Evolutionary conservation across 371 early-diverging fungal genomes (phyloP), one percentile per base, ranked within the genome.

Genomic region (Circinella umbellata): DNA sequence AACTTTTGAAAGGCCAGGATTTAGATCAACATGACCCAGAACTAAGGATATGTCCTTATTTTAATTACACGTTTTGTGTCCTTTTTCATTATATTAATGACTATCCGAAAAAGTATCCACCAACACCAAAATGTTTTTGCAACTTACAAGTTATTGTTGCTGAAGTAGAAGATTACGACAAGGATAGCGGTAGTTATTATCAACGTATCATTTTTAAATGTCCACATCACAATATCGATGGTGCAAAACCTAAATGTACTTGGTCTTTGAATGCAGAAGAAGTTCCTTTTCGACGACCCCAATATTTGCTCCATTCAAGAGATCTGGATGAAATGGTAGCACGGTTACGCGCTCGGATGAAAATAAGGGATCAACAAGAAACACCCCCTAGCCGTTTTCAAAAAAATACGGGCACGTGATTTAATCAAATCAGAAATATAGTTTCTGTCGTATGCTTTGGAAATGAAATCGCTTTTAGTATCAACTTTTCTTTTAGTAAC

Each of bases 31-130:
- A 80, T 10, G 75, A 81, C 68, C 49, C 66, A 0, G 85, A 84
- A 53, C 70, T 86, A 3, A 68, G 48, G 7, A 68, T 73, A 2
- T 86, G 86, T 63, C 79, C 83, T 0, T 69, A 64, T 5, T 84
- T 83, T 55, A 86, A 86, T 54, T 81, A 73, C 39, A 83, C 86
- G 0, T 84, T 76, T 63, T 86, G 86, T 53, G 72, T 79, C n/a
- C 46, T 68, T 11, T 83, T 84, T 46, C 42, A 66, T 14, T n/a
- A 68, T 4, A 64, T 39, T 15, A 86, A 84, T 61, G 62, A 5
- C 3, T 76, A 63, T 36, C 17, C 46, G 1, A 68, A 63, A 49
- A 37, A 51, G 4, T 39, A 37, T 4, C 69, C 69, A 4, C 55
- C 69, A 4, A 51, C 59, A 15, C 71, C 75, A 5, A 66, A 62